phyloP scores from a whole-genome alignment of 2,329 filamentous ascomycete species.

The Penicillium olsonii region DNA sequence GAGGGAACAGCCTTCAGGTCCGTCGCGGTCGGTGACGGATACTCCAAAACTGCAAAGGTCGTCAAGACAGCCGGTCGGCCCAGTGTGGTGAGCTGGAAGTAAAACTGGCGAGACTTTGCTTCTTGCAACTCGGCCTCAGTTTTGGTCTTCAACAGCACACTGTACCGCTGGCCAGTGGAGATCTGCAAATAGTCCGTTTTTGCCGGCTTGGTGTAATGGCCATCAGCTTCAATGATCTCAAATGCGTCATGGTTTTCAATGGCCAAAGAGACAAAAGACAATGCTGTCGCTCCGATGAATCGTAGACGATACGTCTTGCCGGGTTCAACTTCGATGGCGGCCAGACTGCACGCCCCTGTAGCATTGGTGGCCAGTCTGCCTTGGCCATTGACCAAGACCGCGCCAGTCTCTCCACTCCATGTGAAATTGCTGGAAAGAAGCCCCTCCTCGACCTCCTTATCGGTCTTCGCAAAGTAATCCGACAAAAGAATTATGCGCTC shows the following conservation, averaged over 20 bases:
- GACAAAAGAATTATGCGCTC: conserved; percentile 58
- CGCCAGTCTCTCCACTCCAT: conserved; percentile 62
- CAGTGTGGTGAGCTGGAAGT: conserved; percentile 38
- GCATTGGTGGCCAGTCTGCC: conserved; percentile 46
- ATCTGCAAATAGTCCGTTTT: conserved; percentile 56
- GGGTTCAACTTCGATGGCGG: conserved; percentile 61
- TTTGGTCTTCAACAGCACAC: conserved; percentile 58
- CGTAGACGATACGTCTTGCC: conserved; percentile 63
- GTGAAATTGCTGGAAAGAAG: conserved; percentile 53
- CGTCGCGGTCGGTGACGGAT: background rate
- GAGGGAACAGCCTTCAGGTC: conserved; percentile 3
- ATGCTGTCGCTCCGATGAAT: conserved; percentile 58
- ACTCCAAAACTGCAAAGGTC: conserved; percentile 29
- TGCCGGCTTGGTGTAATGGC: conserved; percentile 32
- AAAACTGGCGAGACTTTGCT: conserved; percentile 36
- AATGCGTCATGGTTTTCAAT: conserved; percentile 59
- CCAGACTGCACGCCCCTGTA: conserved; percentile 42
- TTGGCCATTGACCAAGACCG: conserved; percentile 60
- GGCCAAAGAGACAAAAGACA: conserved; percentile 56
- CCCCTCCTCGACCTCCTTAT: conserved; percentile 53
- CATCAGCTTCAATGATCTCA: conserved; percentile 63
- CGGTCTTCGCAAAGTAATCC: conserved; percentile 60
- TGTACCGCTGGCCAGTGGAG: conserved; percentile 62
- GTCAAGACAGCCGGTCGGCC: conserved; percentile 28
- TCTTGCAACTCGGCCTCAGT: conserved; percentile 22